These are phyloP conservation scores for Millerozyma miso DNA, from an alignment of 805 yeast genomes.

Conservation along the genomic window DNA sequence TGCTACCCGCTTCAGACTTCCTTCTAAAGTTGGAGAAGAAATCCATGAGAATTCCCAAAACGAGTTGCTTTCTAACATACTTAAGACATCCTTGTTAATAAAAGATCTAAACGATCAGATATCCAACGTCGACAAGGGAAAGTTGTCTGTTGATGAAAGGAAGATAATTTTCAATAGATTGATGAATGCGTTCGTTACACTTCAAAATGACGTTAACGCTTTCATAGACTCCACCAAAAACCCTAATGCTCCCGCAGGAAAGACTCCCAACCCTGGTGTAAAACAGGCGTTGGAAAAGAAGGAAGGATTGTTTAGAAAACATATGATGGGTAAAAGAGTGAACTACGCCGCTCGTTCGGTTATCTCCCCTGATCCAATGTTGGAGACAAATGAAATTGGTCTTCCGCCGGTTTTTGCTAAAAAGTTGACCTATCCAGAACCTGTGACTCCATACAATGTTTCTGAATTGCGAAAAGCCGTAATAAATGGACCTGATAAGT, in stretches of 20 bases:
- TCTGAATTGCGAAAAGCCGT: constrained; percentile 91
- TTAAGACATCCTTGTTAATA: constrained; percentile 75
- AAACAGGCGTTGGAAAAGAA: constrained; percentile 97
- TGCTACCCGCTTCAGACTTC: constrained; percentile 92
- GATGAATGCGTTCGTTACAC: constrained; percentile 92
- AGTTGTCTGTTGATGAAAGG: constrained; percentile 57
- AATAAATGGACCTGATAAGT: constrained; percentile 92
- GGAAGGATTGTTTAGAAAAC: constrained; percentile 96
- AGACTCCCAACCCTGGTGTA: constrained; percentile 86
- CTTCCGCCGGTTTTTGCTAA: constrained; percentile 98
- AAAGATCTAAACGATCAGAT: constrained; percentile 88
- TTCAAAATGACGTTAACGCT: constrained; percentile 93
- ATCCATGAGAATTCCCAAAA: constrained; percentile 93
- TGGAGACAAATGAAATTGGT: constrained; percentile 97
- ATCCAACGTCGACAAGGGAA: constrained; percentile 44
- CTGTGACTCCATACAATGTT: constrained; percentile 89
- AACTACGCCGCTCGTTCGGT: constrained; percentile 99
- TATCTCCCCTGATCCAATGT: constrained; percentile 96
- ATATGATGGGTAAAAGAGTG: constrained; percentile 99
- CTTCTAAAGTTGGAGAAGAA: constrained; percentile 96
- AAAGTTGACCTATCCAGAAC: constrained; percentile 95
- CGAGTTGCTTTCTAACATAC: constrained; percentile 74
- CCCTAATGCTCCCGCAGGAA: constrained; percentile 64
- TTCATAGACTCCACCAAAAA: constrained; percentile 89
- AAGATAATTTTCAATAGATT: constrained; percentile 78